These are phyloP conservation scores for Kluyveromyces siamensis DNA, from an alignment of 805 yeast species.

Conservation along the genomic window DNA sequence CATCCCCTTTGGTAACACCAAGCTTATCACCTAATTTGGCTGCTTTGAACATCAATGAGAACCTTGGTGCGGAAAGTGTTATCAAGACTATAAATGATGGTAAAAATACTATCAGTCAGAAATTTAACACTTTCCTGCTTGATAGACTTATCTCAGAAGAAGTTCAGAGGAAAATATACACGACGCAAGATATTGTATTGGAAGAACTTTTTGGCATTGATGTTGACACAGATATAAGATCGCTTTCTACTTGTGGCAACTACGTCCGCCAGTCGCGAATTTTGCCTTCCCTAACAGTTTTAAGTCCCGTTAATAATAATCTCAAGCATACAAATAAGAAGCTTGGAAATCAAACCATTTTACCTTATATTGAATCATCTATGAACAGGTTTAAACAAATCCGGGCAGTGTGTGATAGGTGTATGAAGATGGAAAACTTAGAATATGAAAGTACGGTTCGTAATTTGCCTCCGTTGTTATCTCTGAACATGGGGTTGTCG, in stretches of 20 bases:
- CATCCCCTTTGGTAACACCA: neutral
- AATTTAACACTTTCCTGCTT: slow-evolving; percentile 21
- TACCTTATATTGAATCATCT: slow-evolving; percentile 54
- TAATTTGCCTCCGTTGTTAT: slow-evolving; percentile 56
- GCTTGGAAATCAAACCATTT: slow-evolving; percentile 31
- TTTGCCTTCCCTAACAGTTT: slow-evolving; percentile 19
- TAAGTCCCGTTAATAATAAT: slow-evolving; percentile 22
- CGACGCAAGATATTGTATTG: slow-evolving; percentile 14
- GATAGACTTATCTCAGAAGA: slow-evolving; percentile 21
- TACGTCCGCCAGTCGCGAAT: slow-evolving; percentile 12
- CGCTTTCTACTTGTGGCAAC: slow-evolving; percentile 19
- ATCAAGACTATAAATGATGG: neutral
- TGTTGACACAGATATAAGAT: slow-evolving; percentile 10
- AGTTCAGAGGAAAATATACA: slow-evolving; percentile 11
- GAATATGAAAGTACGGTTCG: slow-evolving; percentile 44
- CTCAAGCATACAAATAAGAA: slow-evolving; percentile 25
- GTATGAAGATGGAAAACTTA: slow-evolving; percentile 42
- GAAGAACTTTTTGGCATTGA: slow-evolving; percentile 27
- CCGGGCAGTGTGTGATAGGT: slow-evolving; percentile 44
- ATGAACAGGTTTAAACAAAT: slow-evolving; percentile 43
- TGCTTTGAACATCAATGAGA: neutral
- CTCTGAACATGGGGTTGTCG: slow-evolving; percentile 48
- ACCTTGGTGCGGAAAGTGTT: neutral
- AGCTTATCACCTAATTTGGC: neutral
- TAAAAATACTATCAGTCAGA: slow-evolving; percentile 9